Percentiles rank a stretch among this genome's conserved stretches.
phyloP scores from a whole-genome alignment of 129 eudicot species.

The Escallonia herrerae region DNA sequence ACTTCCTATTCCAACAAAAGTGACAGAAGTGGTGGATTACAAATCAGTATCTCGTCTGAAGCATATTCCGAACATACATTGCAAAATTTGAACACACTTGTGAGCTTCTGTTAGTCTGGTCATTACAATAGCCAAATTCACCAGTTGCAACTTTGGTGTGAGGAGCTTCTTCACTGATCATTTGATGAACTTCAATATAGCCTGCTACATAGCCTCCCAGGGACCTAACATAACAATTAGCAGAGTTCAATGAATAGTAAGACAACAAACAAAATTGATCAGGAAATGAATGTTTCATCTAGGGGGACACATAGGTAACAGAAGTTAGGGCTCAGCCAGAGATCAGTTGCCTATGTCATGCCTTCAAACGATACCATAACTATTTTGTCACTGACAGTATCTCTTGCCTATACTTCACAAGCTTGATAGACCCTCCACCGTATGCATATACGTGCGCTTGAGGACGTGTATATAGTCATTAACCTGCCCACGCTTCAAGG shows the following conservation, averaged over 20 bases:
- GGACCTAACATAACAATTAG: not conserved
- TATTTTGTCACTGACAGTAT: not conserved
- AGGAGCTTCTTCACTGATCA: constrained; percentile 14
- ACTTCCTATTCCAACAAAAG: constrained; percentile 10
- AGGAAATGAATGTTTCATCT: not conserved
- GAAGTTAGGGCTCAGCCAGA: no score
- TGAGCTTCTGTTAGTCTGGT: constrained; percentile 17
- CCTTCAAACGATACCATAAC: no score
- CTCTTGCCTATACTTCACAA: no score
- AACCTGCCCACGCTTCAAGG: no score
- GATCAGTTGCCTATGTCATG: no score
- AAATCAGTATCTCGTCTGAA: constrained; percentile 18
- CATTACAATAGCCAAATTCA: constrained; percentile 8
- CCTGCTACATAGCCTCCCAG: not conserved
- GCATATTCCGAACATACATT: constrained; percentile 30
- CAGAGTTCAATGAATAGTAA: not conserved
- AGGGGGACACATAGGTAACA: no score
- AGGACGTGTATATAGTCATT: no score
- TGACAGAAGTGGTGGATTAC: constrained; percentile 11
- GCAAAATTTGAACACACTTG: constrained; percentile 23
- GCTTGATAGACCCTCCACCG: no score
- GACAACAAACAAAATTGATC: not conserved
- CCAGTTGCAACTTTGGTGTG: constrained; percentile 1
- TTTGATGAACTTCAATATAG: constrained; percentile 8
- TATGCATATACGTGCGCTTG: no score